A percentile compares a stretch with the other conserved stretches of the same genome.
These are phyloP conservation scores for Colletotrichum liaoningense DNA, from an alignment of 2,329 filamentous ascomycete species.

Conservation along the genomic window DNA sequence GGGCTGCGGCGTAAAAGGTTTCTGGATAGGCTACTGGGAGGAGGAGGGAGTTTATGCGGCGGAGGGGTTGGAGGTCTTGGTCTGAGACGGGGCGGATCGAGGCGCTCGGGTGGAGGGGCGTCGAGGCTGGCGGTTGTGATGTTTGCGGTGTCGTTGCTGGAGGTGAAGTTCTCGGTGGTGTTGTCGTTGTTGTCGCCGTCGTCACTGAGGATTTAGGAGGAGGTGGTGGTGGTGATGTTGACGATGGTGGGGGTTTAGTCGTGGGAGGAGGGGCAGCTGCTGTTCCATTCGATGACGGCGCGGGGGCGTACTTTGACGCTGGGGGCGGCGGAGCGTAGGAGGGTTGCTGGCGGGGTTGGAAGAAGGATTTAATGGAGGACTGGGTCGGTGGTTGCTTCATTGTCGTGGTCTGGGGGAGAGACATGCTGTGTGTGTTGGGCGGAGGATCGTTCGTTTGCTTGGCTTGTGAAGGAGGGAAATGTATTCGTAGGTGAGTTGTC, in stretches of 20 bases:
- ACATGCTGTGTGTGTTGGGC: constrained; percentile 48
- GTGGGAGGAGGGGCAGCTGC: constrained; percentile 40
- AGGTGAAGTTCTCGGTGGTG: constrained; percentile 13
- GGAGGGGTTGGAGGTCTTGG: constrained; percentile 67
- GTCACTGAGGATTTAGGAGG: constrained; percentile 5
- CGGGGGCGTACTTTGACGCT: constrained; percentile 47
- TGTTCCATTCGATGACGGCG: constrained; percentile 24
- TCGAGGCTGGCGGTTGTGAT: constrained; percentile 41
- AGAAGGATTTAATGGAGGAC: constrained; percentile 73
- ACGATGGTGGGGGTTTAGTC: constrained; percentile 45
- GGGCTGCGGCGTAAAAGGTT: constrained; percentile 69
- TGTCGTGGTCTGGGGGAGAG: constrained; percentile 48
- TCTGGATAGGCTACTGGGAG: constrained; percentile 74
- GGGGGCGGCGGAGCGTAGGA: constrained; percentile 56
- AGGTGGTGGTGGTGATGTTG: constrained; percentile 35
- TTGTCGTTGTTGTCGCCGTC: constrained; percentile 35
- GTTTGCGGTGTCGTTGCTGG: constrained; percentile 35
- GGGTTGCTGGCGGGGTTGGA: constrained; percentile 58
- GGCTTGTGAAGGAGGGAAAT: not conserved
- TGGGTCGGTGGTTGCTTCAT: constrained; percentile 52
- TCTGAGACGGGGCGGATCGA: constrained; percentile 62
- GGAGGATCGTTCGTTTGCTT: constrained; percentile 45
- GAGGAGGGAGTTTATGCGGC: constrained; percentile 73
- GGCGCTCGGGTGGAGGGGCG: constrained; percentile 59
- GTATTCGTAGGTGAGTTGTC: not conserved